Conservation (phyloP, 2,329 filamentous ascomycete species). For the Trichoderma hamatum region DNA sequence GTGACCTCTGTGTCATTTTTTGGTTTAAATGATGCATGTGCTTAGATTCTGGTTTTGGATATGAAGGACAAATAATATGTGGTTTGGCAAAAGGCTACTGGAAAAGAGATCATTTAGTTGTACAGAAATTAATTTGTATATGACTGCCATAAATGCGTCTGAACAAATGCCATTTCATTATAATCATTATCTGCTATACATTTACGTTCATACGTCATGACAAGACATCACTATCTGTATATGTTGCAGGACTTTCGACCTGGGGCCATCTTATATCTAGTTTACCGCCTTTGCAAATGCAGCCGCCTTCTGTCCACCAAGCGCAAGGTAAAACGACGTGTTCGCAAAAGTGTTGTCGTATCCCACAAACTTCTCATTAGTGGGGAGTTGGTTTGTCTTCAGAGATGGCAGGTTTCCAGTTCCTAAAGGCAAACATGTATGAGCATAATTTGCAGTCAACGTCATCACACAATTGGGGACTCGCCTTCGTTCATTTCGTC, state of each 20-base stretch:
- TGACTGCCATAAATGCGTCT: neutral
- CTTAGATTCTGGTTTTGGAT: neutral
- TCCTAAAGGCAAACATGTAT: neutral
- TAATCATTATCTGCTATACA: neutral
- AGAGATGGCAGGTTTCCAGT: conserved; percentile 16
- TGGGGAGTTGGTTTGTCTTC: conserved; percentile 15
- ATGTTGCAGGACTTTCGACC: neutral
- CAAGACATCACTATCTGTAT: neutral
- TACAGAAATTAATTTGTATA: neutral
- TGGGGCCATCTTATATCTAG: neutral
- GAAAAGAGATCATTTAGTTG: neutral
- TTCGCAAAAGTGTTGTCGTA: conserved; percentile 16
- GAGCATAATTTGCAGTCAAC: neutral
- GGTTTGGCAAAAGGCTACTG: neutral
- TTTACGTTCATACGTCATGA: neutral
- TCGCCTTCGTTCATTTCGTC: conserved; percentile 22
- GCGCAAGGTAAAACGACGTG: conserved; percentile 4
- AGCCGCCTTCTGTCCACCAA: conserved; percentile 19
- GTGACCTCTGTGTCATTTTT: neutral
- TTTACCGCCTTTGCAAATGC: conserved; percentile 9
- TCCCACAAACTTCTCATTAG: conserved; percentile 23
- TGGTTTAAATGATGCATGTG: neutral
- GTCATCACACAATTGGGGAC: neutral
- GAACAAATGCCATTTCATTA: neutral
- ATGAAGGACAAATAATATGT: neutral